Evolutionary conservation across 2,329 filamentous ascomycete genomes (phyloP), one percentile per base, ranked within the genome.

Genomic region (Bipolaris victoriae): DNA sequence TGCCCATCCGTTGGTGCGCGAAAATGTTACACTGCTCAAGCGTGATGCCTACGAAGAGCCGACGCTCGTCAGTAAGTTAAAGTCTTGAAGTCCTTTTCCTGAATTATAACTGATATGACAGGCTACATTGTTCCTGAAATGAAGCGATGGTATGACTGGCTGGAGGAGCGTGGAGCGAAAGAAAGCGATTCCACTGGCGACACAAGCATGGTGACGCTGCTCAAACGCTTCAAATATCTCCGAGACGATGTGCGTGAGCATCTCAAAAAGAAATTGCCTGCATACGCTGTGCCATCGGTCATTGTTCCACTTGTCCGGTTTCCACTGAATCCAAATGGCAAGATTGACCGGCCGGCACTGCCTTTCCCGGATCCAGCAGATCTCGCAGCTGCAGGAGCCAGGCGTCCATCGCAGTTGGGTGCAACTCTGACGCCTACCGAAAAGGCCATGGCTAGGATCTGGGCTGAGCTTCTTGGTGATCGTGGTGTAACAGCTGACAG

Each of bases 31-130:
- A 0, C 80, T 98, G 2, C 86, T 98, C 3, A 86, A 91, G 75
- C 86, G 91, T 77, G 89, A 96, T 77, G 88, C 88, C 68, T 86
- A 92, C 72, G 91, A 96, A 75, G 94, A 97, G 75, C 89, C 87
- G 15, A 94, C 85, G 0, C 81, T 98, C 18, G 91, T 97, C 67
- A 96, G 89, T 69, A 69, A 68, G 67, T 70, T 33, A 2, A 7
- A 24, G 3, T n/a, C n/a, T 2, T 10, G 11, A 7, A 33, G 3
- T 35, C 7, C 5, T 11, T n/a, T 2, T 9, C 9, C 2, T 15
- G 35, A n/a, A 16, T 13, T 10, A 33, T 18, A 3, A 39, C 59
- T 66, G 40, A 63, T 40, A 11, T 16, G 9, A 1, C 45, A 71
- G 69, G 68, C 74, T 97, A 97, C 76, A 86, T 97, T 58, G 92